Evolutionary conservation across 1,284 basidiomycete species (phyloP).

Genomic region (Austroboletus sp.): DNA sequence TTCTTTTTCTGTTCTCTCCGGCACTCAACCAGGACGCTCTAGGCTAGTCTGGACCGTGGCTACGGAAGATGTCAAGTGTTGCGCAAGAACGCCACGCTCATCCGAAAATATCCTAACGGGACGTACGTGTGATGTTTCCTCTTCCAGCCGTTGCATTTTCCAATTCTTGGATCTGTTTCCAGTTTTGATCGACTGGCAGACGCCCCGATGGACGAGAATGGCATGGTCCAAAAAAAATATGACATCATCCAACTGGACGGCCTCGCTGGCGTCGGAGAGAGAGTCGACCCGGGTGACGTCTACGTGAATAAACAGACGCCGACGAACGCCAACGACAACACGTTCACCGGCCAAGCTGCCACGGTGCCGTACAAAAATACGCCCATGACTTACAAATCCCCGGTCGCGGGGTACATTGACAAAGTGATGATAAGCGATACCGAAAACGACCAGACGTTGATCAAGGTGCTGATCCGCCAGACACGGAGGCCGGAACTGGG

Average conservation of each 20-base stretch:
- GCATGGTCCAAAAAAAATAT: slow-evolving; percentile 74
- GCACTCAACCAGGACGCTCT: slow-evolving; percentile 6
- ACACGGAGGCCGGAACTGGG: slow-evolving; percentile 94
- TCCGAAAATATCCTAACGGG: slow-evolving; percentile 95
- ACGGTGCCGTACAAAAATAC: slow-evolving; percentile 82
- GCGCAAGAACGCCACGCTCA: slow-evolving; percentile 89
- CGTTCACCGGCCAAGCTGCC: slow-evolving; percentile 72
- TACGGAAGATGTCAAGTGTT: slow-evolving; percentile 97
- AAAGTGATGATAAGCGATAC: slow-evolving; percentile 97
- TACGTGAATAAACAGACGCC: slow-evolving; percentile 97
- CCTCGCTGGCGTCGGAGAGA: slow-evolving; percentile 89
- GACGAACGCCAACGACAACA: slow-evolving; percentile 80
- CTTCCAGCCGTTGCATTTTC: slow-evolving; percentile 7
- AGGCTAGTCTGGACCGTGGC: slow-evolving; percentile 92
- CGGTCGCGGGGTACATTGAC: slow-evolving; percentile 90
- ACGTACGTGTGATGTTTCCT: slow-evolving; percentile 55
- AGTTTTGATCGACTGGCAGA: slow-evolving; percentile 93
- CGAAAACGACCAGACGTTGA: slow-evolving; percentile 90
- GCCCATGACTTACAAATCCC: slow-evolving; percentile 87
- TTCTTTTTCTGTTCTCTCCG: slow-evolving; percentile 3
- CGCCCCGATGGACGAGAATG: slow-evolving; percentile 79
- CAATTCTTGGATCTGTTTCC: slow-evolving; percentile 3
- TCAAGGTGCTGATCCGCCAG: slow-evolving; percentile 98
- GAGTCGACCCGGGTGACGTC: slow-evolving; percentile 88
- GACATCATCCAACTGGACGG: slow-evolving; percentile 90